Percentiles rank a stretch among this genome's conserved stretches.
Conservation (phyloP, 2,329 filamentous ascomycete genomes). For the Ascochyta fabae region DNA sequence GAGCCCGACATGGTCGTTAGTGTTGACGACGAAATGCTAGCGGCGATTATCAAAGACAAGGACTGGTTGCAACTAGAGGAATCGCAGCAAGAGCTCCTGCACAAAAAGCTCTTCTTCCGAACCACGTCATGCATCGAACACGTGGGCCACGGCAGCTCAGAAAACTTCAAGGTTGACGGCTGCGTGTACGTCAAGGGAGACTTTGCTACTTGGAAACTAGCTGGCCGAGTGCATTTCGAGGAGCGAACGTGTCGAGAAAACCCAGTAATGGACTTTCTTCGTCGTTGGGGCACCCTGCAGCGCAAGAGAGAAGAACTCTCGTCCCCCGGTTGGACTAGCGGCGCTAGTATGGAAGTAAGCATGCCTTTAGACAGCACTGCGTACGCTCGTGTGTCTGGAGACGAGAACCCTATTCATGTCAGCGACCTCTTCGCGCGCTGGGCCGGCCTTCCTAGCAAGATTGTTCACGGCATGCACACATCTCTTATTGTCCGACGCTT, state of each 20-base stretch:
- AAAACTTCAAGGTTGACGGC: not conserved
- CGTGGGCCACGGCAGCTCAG: not conserved
- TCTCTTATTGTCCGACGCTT: conserved; percentile 40
- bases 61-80: not conserved
- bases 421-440: conserved; percentile 46
- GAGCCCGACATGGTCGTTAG: not conserved
- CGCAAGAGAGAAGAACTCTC: not conserved
- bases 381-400: conserved; percentile 45
- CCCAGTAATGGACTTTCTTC: not conserved
- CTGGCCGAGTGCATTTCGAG: too few species aligned
- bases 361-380: conserved; percentile 13
- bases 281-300: not conserved
- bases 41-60: not conserved
- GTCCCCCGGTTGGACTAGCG: not conserved
- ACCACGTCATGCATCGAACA: not conserved
- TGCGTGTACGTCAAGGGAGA: not conserved
- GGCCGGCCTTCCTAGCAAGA: conserved; percentile 48
- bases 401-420: conserved; percentile 53
- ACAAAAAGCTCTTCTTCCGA: not conserved
- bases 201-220: not conserved
- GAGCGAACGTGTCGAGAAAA: not conserved
- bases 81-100: not conserved
- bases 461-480: conserved; percentile 53
- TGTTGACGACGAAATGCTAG: not conserved
- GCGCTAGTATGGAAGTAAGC: not conserved